Evolutionary conservation across 257 asterid species (phyloP).

Genomic region (Penstemon davidsonii): DNA sequence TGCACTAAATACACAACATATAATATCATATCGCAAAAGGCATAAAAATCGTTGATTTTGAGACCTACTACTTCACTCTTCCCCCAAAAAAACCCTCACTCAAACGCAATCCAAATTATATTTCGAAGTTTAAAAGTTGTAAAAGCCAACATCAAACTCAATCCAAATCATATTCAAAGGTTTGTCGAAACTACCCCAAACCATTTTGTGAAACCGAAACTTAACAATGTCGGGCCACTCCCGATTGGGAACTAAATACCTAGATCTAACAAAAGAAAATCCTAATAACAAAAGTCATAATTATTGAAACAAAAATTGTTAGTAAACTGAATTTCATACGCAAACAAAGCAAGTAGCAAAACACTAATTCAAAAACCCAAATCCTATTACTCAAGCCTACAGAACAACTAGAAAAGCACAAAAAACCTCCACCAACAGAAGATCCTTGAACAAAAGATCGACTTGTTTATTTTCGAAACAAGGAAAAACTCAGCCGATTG

Average conservation of each 20-base stretch:
- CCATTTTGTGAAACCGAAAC: not conserved
- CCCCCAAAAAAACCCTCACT: too few relatives aligned
- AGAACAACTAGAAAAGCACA: not conserved
- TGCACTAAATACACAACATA: too few relatives aligned
- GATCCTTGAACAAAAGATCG: slow-evolving; percentile 31
- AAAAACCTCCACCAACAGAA: slow-evolving; percentile 3
- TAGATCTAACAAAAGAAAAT: slow-evolving; percentile 7
- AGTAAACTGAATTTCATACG: slow-evolving; percentile 2
- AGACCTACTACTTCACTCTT: too few relatives aligned
- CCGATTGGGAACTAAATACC: not conserved
- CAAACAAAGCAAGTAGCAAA: not conserved
- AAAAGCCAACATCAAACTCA: too few relatives aligned
- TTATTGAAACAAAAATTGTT: not conserved
- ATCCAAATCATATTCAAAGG: too few relatives aligned
- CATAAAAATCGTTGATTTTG: too few relatives aligned
- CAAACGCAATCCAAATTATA: too few relatives aligned
- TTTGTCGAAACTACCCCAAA: too few relatives aligned
- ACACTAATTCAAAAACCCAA: not conserved
- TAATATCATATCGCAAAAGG: too few relatives aligned
- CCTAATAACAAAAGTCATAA: not conserved
- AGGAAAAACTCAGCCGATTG: slow-evolving; percentile 13
- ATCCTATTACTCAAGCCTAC: not conserved
- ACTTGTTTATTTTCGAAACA: not conserved
- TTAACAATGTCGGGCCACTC: not conserved
- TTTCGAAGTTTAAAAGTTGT: too few relatives aligned